Percentiles rank a stretch among this genome's conserved stretches.
Conservation (phyloP, 2,329 filamentous ascomycete species). For the Cordyceps pruinosa region DNA sequence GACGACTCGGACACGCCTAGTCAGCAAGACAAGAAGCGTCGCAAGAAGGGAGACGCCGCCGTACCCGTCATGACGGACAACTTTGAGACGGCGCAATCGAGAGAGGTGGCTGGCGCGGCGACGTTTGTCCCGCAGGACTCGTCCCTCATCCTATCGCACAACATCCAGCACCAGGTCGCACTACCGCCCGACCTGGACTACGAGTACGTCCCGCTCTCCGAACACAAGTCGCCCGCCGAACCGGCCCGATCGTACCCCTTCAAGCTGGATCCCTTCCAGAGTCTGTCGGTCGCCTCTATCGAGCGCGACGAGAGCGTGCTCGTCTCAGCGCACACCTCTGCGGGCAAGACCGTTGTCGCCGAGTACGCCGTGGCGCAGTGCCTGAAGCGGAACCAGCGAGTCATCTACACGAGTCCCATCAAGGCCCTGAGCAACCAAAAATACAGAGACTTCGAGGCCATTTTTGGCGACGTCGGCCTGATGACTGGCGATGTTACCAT, state of each 20-base stretch:
- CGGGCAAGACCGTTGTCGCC: slow-evolving; percentile 95
- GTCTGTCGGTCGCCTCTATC: slow-evolving; percentile 88
- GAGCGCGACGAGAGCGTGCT: slow-evolving; percentile 93
- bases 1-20: slow-evolving; percentile 39
- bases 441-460: slow-evolving; percentile 89
- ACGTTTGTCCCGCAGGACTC: slow-evolving; percentile 60
- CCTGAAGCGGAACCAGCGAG: slow-evolving; percentile 91
- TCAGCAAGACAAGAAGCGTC: slow-evolving; percentile 54
- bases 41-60: slow-evolving; percentile 59
- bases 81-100: slow-evolving; percentile 90
- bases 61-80: slow-evolving; percentile 78
- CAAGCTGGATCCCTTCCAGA: slow-evolving; percentile 94
- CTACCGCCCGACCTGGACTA: slow-evolving; percentile 90
- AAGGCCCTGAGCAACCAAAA: slow-evolving; percentile 99
- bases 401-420: slow-evolving; percentile 99
- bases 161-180: slow-evolving; percentile 96
- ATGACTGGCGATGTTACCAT: slow-evolving; percentile 99
- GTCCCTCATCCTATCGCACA: slow-evolving; percentile 82
- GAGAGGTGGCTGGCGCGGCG: slow-evolving; percentile 76
- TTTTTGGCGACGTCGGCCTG: slow-evolving; percentile 93
- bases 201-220: slow-evolving; percentile 87
- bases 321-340: slow-evolving; percentile 94
- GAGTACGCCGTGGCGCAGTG: slow-evolving; percentile 98
- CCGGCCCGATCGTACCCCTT: slow-evolving; percentile 83
- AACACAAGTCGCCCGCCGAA: slow-evolving; percentile 83